Evolutionary conservation across 1,139 yeast species (phyloP), one percentile per base, ranked within the genome.

Genomic region (Zygotorulaspora mrakii): DNA sequence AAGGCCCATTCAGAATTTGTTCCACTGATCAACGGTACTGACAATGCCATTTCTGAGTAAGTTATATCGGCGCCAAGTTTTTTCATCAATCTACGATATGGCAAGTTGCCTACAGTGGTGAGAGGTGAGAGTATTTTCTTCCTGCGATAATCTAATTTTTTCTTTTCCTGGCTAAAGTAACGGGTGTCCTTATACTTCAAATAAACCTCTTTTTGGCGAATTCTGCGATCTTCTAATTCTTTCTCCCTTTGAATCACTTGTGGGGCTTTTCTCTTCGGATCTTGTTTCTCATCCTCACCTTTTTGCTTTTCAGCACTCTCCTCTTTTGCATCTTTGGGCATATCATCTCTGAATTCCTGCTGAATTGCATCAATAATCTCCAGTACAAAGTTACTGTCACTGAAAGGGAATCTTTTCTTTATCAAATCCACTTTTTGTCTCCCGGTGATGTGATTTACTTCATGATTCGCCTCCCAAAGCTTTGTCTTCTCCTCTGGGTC

Each of bases 1-100:
- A 91, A 70, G 0, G 99, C 99, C 99, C 99, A 91, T 65, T 91
- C 99, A 2, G 95, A 78, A 59, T 87, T 86, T 27, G 82, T 76
- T 13, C 96, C 98, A 60, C 86, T 95, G 30, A 91, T 69, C 40
- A 91, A 68, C 1, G 98, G 96, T 34, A 85, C 68, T 1, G 56
- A 69, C 30, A 91, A 72, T 0, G 97, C 97, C 98, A 91, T 94
- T 66, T 91, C 99, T 33, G 91, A 76, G 61, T 86, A 91, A 0
- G 98, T 91, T 11, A 89, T 76, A 56, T 91, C 97, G 4, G 96
- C 95, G 17, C 97, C 97, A 26, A 87, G 67, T 1, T 82, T 73
- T 56, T 82, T 84, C 96, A 94, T 91, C 45, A 94, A 72, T 51
- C 97, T 75, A 62, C 99, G 82, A 66, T 79, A 91, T 10, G 99